Conservation (phyloP, 1,284 basidiomycete species). For the Ustilago shanxiensis region DNA sequence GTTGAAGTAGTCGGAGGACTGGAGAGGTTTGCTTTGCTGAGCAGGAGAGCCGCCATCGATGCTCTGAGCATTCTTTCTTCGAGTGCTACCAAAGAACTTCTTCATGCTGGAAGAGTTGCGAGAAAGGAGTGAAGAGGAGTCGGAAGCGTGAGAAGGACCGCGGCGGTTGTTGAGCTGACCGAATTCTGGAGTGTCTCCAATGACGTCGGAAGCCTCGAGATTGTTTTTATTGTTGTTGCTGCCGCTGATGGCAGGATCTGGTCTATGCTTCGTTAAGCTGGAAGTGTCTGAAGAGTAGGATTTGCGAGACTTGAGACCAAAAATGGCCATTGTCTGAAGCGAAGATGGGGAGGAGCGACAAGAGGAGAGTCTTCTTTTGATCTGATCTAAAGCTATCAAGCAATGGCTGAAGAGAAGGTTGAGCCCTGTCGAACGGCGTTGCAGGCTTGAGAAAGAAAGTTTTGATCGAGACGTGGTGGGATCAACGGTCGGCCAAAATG, state of each 20-base stretch:
- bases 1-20: constrained; percentile 25
- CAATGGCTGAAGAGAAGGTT: background rate
- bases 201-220: constrained; percentile 46
- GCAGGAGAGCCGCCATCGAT: constrained; percentile 26
- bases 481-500: background rate
- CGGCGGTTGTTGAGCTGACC: constrained; percentile 22
- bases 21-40: constrained; percentile 8
- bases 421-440: background rate
- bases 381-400: background rate
- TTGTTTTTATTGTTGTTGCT: constrained; percentile 10
- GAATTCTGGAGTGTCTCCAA: constrained; percentile 47
- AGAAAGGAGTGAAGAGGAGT: constrained; percentile 37
- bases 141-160: constrained; percentile 32
- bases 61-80: constrained; percentile 46
- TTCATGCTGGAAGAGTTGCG: constrained; percentile 52
- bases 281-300: constrained; percentile 35
- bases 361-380: background rate
- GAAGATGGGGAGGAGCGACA: background rate
- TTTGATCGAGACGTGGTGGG: background rate
- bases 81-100: constrained; percentile 52
- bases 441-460: background rate
- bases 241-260: constrained; percentile 5
- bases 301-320: constrained; percentile 46
- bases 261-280: constrained; percentile 22
- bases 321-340: constrained; percentile 37